Base-by-base conservation (phyloP, 495 filamentous ascomycete species). In the Penicillium cinerascens region DNA sequence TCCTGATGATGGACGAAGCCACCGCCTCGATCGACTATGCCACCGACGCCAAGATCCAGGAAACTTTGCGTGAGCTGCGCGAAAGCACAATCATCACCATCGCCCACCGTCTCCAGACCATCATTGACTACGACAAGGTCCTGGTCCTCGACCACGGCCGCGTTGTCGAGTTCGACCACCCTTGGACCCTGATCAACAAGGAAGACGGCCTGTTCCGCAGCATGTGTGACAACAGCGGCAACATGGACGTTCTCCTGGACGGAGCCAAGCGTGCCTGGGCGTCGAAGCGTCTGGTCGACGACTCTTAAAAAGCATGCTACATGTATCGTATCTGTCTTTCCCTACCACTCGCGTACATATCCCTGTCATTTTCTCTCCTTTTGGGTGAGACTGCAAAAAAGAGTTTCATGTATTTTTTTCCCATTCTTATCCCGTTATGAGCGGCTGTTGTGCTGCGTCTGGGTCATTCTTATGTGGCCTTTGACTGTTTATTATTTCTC, bases 111-210 rank as follows among this genome's bases (percentile, higher is more conserved):
- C 78, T 99, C 50, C 90, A 96, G 57, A 97, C 92, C 0, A 96
- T 99, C 60, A 89, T 91, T 42, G 95, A 97, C 63, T 97, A 97
- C 64, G 92, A 97, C 73, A 96, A 95, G 76, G 93, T 99, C n/a
- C 77, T 97, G 5, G 91, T 97, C 11, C 77, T 99, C 22, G 95
- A 99, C 60, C 89, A 91, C 61, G 95, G 95, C 22, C 67, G 74
- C 29, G 87, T 99, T 16, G 78, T 93, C 17, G 92, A 99, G 71
- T 97, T 79, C 66, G 95, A 87, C 36, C 85, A 92, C 57, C 95
- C 95, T 16, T 87, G 87, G 75, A 82, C 87, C 54, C 70, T 97
- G 23, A 73, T 97, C 48, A 74, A 78, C 49, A 82, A 80, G 51
- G 72, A 86, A 57, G 78, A 77, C 3, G 85, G 90, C 11, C 72